phyloP scores from a whole-genome alignment of 805 yeast species.

The Candida michaelii region DNA sequence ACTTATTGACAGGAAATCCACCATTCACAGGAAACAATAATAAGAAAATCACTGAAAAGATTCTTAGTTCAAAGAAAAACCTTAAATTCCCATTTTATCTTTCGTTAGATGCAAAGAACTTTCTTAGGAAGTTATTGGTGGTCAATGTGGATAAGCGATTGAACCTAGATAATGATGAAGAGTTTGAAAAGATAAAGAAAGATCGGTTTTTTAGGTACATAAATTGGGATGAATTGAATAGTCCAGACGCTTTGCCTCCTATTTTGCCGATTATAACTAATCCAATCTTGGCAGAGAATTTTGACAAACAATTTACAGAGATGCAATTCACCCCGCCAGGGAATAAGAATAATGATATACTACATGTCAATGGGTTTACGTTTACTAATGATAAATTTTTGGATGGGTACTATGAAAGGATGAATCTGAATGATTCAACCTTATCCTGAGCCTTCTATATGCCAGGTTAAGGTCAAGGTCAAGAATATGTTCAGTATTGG shows the following conservation, averaged over 20 bases:
- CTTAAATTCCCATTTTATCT: conserved; percentile 42
- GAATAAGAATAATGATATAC: conserved; percentile 27
- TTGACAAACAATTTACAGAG: conserved; percentile 42
- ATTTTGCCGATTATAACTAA: conserved; percentile 44
- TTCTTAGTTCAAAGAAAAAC: conserved; percentile 30
- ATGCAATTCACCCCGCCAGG: conserved; percentile 38
- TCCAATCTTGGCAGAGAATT: conserved; percentile 46
- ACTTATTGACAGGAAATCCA: conserved; percentile 44
- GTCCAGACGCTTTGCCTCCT: conserved; percentile 31
- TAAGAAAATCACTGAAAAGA: conserved; percentile 40
- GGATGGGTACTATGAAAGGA: conserved; percentile 10
- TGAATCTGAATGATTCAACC: background rate
- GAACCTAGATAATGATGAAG: conserved; percentile 32
- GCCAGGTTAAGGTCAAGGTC: too few species aligned
- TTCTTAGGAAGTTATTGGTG: conserved; percentile 37
- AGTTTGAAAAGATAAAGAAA: conserved; percentile 30
- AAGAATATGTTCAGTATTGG: too few species aligned
- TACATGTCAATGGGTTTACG: conserved; percentile 42
- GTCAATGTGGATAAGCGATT: conserved; percentile 37
- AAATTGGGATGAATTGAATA: conserved; percentile 34
- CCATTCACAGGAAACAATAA: conserved; percentile 46
- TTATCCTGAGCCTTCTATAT: too few species aligned
- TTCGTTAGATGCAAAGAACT: conserved; percentile 42
- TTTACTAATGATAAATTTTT: conserved; percentile 40
- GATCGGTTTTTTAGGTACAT: conserved; percentile 42